A percentile compares a stretch with the other conserved stretches of the same genome.
Evolutionary conservation across 2,329 filamentous ascomycete species (phyloP).

Genomic region (Didymella pinodella): DNA sequence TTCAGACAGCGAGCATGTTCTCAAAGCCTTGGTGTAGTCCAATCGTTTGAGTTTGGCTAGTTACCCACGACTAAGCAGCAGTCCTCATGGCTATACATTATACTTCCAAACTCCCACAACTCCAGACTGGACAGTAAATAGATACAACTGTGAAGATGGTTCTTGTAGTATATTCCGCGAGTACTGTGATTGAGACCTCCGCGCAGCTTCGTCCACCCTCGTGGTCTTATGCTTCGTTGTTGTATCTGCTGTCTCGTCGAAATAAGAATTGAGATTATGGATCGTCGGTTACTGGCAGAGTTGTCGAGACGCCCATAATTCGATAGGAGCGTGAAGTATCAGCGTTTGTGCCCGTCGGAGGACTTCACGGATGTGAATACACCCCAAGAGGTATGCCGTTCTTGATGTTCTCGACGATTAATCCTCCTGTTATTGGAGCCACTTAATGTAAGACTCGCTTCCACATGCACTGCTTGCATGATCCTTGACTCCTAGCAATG

Average conservation of each 20-base stretch:
- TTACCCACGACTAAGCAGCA: background rate
- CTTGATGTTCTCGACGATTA: constrained; percentile 11
- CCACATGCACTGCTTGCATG: constrained; percentile 45
- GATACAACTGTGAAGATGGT: constrained; percentile 12
- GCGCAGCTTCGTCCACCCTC: background rate
- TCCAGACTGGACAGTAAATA: background rate
- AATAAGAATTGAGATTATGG: background rate
- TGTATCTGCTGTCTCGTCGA: background rate
- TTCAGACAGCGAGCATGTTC: background rate
- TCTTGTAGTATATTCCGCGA: background rate
- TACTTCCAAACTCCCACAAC: background rate
- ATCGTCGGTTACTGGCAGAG: background rate
- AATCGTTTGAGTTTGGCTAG: background rate
- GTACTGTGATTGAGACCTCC: background rate
- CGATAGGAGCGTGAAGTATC: background rate
- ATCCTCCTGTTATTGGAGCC: background rate
- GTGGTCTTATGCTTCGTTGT: background rate
- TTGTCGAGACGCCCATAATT: background rate
- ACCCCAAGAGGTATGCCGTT: background rate
- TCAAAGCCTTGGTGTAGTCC: background rate
- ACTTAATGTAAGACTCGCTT: constrained; percentile 28
- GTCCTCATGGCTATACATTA: constrained; percentile 7
- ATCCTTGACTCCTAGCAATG: constrained; percentile 42
- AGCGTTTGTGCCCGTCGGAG: background rate
- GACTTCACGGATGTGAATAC: background rate